Conservation (phyloP, 768 basidiomycete species). For the Cytidiella melzeri region DNA sequence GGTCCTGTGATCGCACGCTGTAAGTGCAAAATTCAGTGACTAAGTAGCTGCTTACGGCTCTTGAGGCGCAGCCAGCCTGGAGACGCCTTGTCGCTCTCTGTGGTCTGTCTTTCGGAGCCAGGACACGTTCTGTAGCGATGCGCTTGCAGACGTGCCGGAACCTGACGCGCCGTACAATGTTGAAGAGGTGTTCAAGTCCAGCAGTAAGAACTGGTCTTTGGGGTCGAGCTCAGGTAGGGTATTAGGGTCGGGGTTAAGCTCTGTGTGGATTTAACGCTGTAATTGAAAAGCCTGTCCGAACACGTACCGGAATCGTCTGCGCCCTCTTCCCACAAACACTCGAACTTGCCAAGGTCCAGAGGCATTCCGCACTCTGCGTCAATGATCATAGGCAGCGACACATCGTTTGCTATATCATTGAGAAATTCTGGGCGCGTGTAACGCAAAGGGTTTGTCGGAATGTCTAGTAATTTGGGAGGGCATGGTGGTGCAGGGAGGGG, state of each 20-base stretch:
- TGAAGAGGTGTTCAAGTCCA: slow-evolving; percentile 47
- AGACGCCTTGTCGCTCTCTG: slow-evolving; percentile 57
- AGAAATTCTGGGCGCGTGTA: slow-evolving; percentile 86
- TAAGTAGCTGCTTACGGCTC: slow-evolving; percentile 47
- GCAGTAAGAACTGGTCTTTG: slow-evolving; percentile 69
- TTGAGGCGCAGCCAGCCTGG: slow-evolving; percentile 32
- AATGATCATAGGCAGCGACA: slow-evolving; percentile 89
- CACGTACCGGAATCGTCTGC: slow-evolving; percentile 59
- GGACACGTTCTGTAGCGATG: slow-evolving; percentile 52
- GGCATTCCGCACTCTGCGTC: slow-evolving; percentile 98
- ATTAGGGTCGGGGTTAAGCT: slow-evolving; percentile 59
- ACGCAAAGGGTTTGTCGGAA: slow-evolving; percentile 84
- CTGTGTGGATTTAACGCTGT: slow-evolving; percentile 20
- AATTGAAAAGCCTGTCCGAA: slow-evolving; percentile 4
- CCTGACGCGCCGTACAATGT: slow-evolving; percentile 29
- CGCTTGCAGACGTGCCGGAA: slow-evolving; percentile 39
- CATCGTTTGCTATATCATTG: slow-evolving; percentile 71
- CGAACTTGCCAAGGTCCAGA: slow-evolving; percentile 78
- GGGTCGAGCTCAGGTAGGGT: slow-evolving; percentile 62
- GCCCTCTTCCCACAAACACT: slow-evolving; percentile 78
- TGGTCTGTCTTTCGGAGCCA: slow-evolving; percentile 95
- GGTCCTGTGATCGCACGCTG: slow-evolving; percentile 33
- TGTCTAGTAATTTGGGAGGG: slow-evolving; percentile 90
- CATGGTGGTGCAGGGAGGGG: slow-evolving; percentile 94
- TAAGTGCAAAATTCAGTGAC: not conserved